These are phyloP conservation scores for Chrysanthemum makinoi DNA, from an alignment of 129 eudicot genomes.

Conservation along the genomic window DNA sequence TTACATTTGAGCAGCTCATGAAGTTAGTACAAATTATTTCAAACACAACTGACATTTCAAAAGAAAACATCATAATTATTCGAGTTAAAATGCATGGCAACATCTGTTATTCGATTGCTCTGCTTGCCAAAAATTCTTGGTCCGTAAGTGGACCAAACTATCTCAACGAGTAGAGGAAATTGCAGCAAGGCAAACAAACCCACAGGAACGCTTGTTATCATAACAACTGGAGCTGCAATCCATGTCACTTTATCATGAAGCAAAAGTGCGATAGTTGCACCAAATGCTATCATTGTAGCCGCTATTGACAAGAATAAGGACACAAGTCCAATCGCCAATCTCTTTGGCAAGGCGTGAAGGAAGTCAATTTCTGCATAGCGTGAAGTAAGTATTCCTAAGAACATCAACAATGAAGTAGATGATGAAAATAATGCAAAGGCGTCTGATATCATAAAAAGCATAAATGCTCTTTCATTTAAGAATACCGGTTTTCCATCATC, in stretches of 20 bases:
- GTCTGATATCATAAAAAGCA: background rate
- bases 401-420: background rate
- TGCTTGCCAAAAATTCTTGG: no score
- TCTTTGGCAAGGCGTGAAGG: background rate
- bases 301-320: background rate
- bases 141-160: background rate
- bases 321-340: background rate
- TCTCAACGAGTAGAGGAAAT: background rate
- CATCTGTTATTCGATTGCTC: no score
- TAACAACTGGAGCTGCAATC: background rate
- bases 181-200: background rate
- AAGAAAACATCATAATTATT: no score
- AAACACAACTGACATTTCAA: no score
- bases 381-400: background rate
- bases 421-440: slow-evolving; percentile 7
- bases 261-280: slow-evolving; percentile 2
- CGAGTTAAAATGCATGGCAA: no score
- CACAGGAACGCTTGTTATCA: background rate
- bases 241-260: background rate
- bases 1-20: no score
- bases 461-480: background rate
- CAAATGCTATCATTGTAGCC: background rate
- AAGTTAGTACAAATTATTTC: no score
- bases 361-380: background rate
- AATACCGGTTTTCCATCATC: background rate